Conservation (phyloP, 2,329 filamentous ascomycete genomes). For the Diaporthe citriasiana region DNA sequence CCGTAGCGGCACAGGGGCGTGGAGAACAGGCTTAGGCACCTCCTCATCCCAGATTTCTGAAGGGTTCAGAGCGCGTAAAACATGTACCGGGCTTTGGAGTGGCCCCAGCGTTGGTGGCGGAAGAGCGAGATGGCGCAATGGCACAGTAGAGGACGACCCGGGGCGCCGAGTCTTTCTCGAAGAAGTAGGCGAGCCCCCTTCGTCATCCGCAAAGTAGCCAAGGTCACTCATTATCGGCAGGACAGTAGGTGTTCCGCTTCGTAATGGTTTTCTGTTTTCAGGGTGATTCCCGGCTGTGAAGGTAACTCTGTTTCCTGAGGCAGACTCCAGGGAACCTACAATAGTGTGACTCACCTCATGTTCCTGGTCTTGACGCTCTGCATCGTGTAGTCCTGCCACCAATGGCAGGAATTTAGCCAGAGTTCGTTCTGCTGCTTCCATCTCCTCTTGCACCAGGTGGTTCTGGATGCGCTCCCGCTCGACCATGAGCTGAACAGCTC, state of each 20-base stretch:
- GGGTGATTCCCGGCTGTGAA: not conserved
- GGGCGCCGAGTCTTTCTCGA: not conserved
- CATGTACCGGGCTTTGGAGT: not conserved
- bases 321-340: not conserved
- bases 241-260: not conserved
- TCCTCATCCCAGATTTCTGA: conserved; percentile 1
- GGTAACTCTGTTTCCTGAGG: not conserved
- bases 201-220: not conserved
- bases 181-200: not conserved
- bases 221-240: fast-evolving
- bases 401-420: not conserved
- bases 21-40: not conserved
- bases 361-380: not conserved
- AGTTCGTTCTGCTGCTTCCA: not conserved
- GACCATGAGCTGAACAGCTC: not conserved
- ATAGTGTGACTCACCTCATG: not conserved
- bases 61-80: not conserved
- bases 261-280: not conserved
- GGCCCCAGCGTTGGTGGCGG: not conserved
- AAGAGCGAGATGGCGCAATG: not conserved
- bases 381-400: not conserved
- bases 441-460: not conserved
- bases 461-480: conserved; percentile 3
- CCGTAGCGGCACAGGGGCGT: not conserved
- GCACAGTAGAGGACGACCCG: not conserved